Evolutionary conservation across 1,284 basidiomycete species (phyloP), one percentile per base, ranked within the genome.

Genomic region (Moesziomyces sp.): DNA sequence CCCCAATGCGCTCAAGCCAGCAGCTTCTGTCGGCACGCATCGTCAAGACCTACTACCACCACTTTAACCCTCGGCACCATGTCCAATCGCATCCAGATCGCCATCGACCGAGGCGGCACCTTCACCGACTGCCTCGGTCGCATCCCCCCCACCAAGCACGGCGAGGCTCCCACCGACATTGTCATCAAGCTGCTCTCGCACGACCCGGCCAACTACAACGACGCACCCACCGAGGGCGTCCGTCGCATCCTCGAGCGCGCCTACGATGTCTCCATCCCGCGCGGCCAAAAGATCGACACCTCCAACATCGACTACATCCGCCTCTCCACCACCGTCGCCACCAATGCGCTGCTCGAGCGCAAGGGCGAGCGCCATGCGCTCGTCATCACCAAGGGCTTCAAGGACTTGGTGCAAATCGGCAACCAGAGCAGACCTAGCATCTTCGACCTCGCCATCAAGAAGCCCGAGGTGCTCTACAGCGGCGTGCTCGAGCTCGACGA

Each of bases 221-320:
- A 98, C 86, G 96, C 96, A 0, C 96, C 96, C 0, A 95, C 93
- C 0, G 94, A 96, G 85, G 96, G 94, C 0, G 93, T 97, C 63
- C 87, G 96, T 7, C 88, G 96, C n/a, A 89, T 97, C 3, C 86
- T 98, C 3, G 93, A 97, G 85, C 88, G 87, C 23, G 89, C 92
- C 0, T 91, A 90, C 0, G 90, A 90, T 0, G 83, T 88, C 61
- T 87, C 85, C 62, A 91, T 93, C 49, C 88, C 90, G 0, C 87
- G 92, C 67, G 91, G 89, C 6, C 81, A 86, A 28, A 88, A 89
- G 52, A 88, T 95, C 19, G 88, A 90, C 18, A 93, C 92, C 0
- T 87, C 91, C 70, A 93, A 93, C 85, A 93, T 97, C 63, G 94
- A 96, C 77, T 94, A 93, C 82, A 94, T 97, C 69, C 89, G 94